A percentile compares a stretch with the other conserved stretches of the same genome.
phyloP scores from a whole-genome alignment of 2,329 filamentous ascomycete genomes.

The Phoma sp. region DNA sequence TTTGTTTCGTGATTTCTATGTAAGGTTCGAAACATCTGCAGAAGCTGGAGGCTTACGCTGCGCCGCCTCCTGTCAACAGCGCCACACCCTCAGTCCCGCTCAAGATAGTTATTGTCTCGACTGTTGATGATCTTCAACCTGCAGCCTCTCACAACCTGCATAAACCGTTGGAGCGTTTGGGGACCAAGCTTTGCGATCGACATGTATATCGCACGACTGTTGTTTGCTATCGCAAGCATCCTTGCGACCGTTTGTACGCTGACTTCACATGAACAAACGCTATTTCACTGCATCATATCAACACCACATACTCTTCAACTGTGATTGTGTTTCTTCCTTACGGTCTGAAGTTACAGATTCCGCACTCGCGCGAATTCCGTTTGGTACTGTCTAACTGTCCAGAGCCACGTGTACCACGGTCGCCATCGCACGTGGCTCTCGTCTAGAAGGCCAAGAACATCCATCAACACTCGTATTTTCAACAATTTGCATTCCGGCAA shows the following conservation, averaged over 20 bases:
- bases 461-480: not conserved
- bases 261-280: too few species aligned
- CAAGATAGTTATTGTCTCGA: not conserved
- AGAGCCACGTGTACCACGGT: constrained; percentile 6
- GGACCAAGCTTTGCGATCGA: constrained; percentile 2
- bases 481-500: not conserved
- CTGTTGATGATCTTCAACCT: constrained; percentile 1
- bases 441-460: not conserved
- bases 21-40: constrained; percentile 9
- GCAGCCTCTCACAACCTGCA: constrained; percentile 1
- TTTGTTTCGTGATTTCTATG: constrained; percentile 9
- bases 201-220: not conserved
- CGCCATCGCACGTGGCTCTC: constrained; percentile 8
- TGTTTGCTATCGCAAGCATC: not conserved
- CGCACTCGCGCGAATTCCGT: not conserved
- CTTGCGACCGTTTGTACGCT: not conserved
- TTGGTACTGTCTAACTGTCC: not conserved
- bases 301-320: not conserved
- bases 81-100: constrained; percentile 7
- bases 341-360: not conserved
- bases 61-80: constrained; percentile 12
- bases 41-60: constrained; percentile 2
- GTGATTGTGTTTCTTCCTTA: not conserved
- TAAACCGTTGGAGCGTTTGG: not conserved
- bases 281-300: not conserved